Conservation (phyloP, 1,284 basidiomycete genomes). For the Athelia psychrophila region DNA sequence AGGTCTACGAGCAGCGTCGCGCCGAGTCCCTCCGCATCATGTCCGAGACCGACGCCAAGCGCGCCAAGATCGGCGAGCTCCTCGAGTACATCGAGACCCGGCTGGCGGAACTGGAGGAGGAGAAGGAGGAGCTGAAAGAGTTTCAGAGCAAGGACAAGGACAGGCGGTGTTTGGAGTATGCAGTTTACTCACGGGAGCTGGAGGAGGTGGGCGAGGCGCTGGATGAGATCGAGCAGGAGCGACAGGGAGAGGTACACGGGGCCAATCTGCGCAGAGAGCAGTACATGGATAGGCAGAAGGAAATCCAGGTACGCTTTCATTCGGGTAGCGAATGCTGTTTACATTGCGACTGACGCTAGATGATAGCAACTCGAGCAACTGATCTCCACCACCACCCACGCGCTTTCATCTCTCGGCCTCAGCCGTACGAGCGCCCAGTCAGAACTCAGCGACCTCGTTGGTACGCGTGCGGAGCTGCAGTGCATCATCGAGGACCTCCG, state of each 20-base stretch:
- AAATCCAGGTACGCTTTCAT: conserved; percentile 64
- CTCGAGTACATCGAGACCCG: conserved; percentile 91
- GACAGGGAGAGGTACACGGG: conserved; percentile 78
- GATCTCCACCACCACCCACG: conserved; percentile 71
- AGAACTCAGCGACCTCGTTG: conserved; percentile 79
- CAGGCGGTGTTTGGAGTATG: conserved; percentile 93
- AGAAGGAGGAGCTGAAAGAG: conserved; percentile 96
- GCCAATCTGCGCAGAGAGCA: conserved; percentile 80
- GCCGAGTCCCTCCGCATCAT: conserved; percentile 93
- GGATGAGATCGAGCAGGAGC: conserved; percentile 82
- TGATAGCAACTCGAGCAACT: conserved; percentile 71
- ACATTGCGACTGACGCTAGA: conserved; percentile 3
- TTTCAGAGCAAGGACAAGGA: conserved; percentile 97
- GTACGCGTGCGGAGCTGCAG: conserved; percentile 77
- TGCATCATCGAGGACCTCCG: conserved; percentile 83
- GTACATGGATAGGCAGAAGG: conserved; percentile 82
- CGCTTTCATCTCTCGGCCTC: conserved; percentile 65
- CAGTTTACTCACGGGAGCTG: conserved; percentile 88
- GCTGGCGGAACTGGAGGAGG: conserved; percentile 89
- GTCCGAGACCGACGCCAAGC: conserved; percentile 93
- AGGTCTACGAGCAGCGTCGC: conserved; percentile 96
- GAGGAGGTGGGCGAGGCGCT: conserved; percentile 85
- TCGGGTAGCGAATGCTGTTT: background rate
- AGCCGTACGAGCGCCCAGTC: conserved; percentile 71
- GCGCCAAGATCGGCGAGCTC: conserved; percentile 88